These are phyloP conservation scores for Arthrinium phaeospermum DNA, from an alignment of 2,329 filamentous ascomycete species.

Conservation along the genomic window DNA sequence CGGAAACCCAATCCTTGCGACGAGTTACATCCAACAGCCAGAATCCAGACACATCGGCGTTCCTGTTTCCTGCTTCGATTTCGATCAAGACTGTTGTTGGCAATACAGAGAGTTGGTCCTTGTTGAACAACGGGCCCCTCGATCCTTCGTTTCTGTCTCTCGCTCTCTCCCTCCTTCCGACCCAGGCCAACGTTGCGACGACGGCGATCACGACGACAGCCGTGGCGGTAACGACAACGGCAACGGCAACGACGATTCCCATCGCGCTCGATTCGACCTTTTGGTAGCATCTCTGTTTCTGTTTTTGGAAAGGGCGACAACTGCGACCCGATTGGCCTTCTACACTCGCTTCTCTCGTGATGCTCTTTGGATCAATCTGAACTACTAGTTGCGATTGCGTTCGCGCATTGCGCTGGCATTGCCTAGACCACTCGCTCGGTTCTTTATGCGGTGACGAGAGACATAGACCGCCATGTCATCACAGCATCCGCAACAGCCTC, in stretches of 20 bases:
- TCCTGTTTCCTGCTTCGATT: neutral
- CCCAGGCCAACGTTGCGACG: neutral
- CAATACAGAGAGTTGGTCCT: constrained; percentile 9
- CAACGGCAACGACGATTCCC: neutral
- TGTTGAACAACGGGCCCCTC: constrained; percentile 16
- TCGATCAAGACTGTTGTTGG: neutral
- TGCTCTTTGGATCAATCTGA: constrained; percentile 29
- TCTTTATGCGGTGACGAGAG: constrained; percentile 28
- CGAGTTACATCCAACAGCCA: neutral
- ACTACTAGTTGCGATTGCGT: constrained; percentile 29
- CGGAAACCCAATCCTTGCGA: neutral
- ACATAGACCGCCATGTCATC: constrained; percentile 34
- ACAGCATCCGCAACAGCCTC: constrained; percentile 49
- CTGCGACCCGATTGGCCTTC: constrained; percentile 20
- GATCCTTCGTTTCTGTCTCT: constrained; percentile 26
- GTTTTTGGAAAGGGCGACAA: constrained; percentile 23
- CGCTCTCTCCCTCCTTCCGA: constrained; percentile 26
- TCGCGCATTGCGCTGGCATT: constrained; percentile 32
- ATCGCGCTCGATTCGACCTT: neutral
- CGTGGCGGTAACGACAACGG: neutral
- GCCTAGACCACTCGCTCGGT: constrained; percentile 13
- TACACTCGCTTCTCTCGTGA: constrained; percentile 26
- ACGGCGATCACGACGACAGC: neutral
- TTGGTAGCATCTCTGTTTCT: neutral
- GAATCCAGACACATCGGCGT: neutral